These are phyloP conservation scores for Fusarium papillatum DNA, from an alignment of 2,329 filamentous ascomycete genomes.

Conservation along the genomic window DNA sequence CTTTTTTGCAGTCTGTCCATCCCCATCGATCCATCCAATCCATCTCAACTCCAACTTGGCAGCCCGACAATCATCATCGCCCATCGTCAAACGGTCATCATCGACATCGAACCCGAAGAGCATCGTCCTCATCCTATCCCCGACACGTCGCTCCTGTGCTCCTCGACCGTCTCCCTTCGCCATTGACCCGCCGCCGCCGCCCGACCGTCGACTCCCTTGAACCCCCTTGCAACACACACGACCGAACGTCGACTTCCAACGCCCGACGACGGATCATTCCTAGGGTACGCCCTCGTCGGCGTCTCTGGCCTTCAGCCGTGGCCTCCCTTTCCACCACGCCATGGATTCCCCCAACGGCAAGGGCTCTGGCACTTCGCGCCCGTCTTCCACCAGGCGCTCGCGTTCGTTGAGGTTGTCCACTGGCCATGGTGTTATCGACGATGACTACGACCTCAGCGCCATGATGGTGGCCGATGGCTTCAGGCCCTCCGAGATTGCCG, in stretches of 20 bases:
- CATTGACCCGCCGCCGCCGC: slow-evolving; percentile 16
- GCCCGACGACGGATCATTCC: slow-evolving; percentile 31
- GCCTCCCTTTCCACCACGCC: slow-evolving; percentile 37
- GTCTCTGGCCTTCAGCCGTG: slow-evolving; percentile 41
- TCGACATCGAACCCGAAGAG: neutral
- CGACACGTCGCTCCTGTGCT: neutral
- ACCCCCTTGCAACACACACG: slow-evolving; percentile 22
- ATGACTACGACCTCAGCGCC: slow-evolving; percentile 64
- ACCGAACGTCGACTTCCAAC: slow-evolving; percentile 26
- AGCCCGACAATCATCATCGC: slow-evolving; percentile 12
- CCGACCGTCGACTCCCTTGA: slow-evolving; percentile 15
- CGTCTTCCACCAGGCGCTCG: slow-evolving; percentile 58
- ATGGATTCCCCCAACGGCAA: slow-evolving; percentile 59
- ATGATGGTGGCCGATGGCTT: slow-evolving; percentile 68
- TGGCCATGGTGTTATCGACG: slow-evolving; percentile 47
- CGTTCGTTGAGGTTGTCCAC: slow-evolving; percentile 55
- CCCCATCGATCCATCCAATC: slow-evolving; percentile 36
- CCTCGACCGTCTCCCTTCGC: slow-evolving; percentile 22
- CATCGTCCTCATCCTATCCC: neutral
- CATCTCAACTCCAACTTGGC: slow-evolving; percentile 28
- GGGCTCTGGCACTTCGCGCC: slow-evolving; percentile 55
- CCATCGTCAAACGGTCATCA: slow-evolving; percentile 3
- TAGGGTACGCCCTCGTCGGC: slow-evolving; percentile 43
- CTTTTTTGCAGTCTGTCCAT: slow-evolving; percentile 40
- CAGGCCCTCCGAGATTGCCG: slow-evolving; percentile 51